These are phyloP conservation scores for Metarhizium rileyi DNA, from an alignment of 2,329 filamentous ascomycete genomes.

Conservation along the genomic window DNA sequence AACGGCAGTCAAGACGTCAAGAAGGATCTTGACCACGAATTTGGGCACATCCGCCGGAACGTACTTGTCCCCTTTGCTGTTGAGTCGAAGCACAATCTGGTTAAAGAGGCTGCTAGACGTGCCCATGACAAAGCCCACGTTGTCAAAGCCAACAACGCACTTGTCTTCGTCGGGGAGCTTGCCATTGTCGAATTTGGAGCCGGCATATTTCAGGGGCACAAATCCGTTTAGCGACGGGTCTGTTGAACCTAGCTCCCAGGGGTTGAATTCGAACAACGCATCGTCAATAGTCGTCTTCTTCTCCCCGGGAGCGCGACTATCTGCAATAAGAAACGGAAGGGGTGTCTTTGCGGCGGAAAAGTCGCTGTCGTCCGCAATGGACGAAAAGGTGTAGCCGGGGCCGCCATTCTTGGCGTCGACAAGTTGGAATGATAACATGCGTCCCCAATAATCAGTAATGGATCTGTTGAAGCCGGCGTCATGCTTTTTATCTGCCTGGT, in stretches of 20 bases:
- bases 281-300: slow-evolving; percentile 40
- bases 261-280: slow-evolving; percentile 54
- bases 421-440: slow-evolving; percentile 77
- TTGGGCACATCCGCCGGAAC: slow-evolving; percentile 36
- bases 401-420: slow-evolving; percentile 68
- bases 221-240: slow-evolving; percentile 51
- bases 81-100: slow-evolving; percentile 57
- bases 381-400: slow-evolving; percentile 71
- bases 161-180: slow-evolving; percentile 31
- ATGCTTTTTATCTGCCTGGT: slow-evolving; percentile 25
- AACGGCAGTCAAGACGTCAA: slow-evolving; percentile 40
- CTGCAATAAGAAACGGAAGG: slow-evolving; percentile 40
- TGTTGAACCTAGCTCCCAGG: slow-evolving; percentile 58
- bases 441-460: slow-evolving; percentile 82
- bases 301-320: slow-evolving; percentile 35
- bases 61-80: slow-evolving; percentile 33
- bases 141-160: slow-evolving; percentile 60
- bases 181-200: slow-evolving; percentile 46
- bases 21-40: slow-evolving; percentile 33
- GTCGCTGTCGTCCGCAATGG: slow-evolving; percentile 36
- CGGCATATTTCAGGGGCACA: slow-evolving; percentile 48
- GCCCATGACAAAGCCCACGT: slow-evolving; percentile 70
- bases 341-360: slow-evolving; percentile 34
- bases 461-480: slow-evolving; percentile 43
- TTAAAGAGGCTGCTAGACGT: slow-evolving; percentile 78